These are phyloP conservation scores for Trichoderma afroharzianum DNA, from an alignment of 2,329 filamentous ascomycete genomes.

Conservation along the genomic window DNA sequence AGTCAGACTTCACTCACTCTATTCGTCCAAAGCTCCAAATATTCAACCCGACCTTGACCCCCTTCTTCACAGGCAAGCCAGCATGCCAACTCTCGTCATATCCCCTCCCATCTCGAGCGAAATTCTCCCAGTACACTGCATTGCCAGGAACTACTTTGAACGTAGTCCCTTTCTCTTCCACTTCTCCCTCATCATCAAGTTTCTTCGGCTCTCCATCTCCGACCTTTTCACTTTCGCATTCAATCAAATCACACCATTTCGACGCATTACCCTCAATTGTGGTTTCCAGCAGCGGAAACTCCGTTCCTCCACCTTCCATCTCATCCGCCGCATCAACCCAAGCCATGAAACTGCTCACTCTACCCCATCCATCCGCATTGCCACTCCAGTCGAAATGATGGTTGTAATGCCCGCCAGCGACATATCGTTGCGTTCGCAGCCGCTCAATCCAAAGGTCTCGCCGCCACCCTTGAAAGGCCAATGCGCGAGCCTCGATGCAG, in stretches of 20 bases:
- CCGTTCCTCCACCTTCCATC: conserved; percentile 46
- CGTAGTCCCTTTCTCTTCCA: conserved; percentile 32
- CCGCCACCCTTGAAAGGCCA: conserved; percentile 51
- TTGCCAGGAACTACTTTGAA: conserved; percentile 51
- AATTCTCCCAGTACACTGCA: conserved; percentile 58
- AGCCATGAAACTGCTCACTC: conserved; percentile 53
- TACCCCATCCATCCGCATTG: conserved; percentile 42
- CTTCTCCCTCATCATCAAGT: conserved; percentile 13
- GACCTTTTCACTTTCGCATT: conserved; percentile 33
- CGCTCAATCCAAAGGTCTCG: conserved; percentile 51
- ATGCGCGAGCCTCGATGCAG: conserved; percentile 47
- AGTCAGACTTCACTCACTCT: conserved; percentile 18
- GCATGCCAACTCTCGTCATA: conserved; percentile 55
- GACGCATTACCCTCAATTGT: conserved; percentile 24
- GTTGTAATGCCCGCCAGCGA: conserved; percentile 45
- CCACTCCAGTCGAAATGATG: conserved; percentile 55
- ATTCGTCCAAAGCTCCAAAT: conserved; percentile 50
- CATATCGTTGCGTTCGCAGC: conserved; percentile 50
- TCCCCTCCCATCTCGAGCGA: conserved; percentile 47
- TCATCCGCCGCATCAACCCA: conserved; percentile 42
- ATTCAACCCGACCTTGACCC: conserved; percentile 53
- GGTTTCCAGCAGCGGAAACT: conserved; percentile 44
- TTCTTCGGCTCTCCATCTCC: background rate
- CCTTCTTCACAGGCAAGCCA: conserved; percentile 47
- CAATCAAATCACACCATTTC: conserved; percentile 48